phyloP scores from a whole-genome alignment of 371 early-diverging fungal genomes.

The Lichtheimia ornata region DNA sequence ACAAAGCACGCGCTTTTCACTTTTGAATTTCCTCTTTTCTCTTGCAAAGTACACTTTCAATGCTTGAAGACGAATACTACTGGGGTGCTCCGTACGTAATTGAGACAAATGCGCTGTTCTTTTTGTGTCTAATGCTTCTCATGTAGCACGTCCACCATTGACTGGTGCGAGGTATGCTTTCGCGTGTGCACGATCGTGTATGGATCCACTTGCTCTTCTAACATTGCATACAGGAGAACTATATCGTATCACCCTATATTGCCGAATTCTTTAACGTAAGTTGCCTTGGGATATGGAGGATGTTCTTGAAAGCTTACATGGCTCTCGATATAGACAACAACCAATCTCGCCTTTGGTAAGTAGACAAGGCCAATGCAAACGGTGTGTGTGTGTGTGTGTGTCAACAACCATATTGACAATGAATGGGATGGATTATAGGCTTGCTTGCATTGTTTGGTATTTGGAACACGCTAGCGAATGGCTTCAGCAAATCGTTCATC shows the following conservation, averaged over 20 bases:
- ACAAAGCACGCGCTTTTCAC: no score
- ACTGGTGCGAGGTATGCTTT: constrained; percentile 45
- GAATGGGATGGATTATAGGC: constrained; percentile 15
- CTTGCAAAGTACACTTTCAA: background rate
- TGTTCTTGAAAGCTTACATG: background rate
- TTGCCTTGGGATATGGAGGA: background rate
- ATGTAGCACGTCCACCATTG: constrained; percentile 44
- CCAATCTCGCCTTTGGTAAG: constrained; percentile 62
- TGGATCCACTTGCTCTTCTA: background rate
- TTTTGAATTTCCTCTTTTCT: no score
- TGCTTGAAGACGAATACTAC: constrained; percentile 19
- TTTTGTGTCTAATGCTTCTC: background rate
- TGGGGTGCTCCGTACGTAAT: constrained; percentile 38
- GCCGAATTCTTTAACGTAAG: constrained; percentile 74
- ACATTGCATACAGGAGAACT: constrained; percentile 36
- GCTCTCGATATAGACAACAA: constrained; percentile 34
- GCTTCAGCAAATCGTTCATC: constrained; percentile 54
- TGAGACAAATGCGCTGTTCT: background rate
- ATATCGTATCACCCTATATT: constrained; percentile 50
- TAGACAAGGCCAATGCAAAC: background rate
- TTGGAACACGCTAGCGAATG: constrained; percentile 45
- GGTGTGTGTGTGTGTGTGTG: no score
- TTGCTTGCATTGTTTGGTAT: constrained; percentile 55
- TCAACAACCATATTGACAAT: no score
- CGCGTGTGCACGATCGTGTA: background rate